Base-by-base conservation (phyloP, 2,329 filamentous ascomycete genomes). In the Colletotrichum gloeosporioides region DNA sequence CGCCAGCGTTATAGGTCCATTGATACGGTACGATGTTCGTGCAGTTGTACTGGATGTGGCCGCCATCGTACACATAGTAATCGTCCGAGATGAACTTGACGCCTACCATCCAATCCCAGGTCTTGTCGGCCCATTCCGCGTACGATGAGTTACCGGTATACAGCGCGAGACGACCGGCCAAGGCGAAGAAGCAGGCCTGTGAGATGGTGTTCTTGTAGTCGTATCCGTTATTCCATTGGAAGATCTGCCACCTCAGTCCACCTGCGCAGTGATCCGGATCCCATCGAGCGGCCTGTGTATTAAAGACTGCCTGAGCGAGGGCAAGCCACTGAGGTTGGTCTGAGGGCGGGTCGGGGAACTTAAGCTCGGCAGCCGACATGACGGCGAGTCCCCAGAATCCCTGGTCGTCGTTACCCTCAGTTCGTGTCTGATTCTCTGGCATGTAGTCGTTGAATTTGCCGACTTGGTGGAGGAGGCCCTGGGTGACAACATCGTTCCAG, bases 201-300 rank as follows among this genome's bases (percentile, higher is more conserved):
- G 91, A 92, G 75, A 93, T 92, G 4, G 91, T 89, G 76, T 93
- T 93, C 81, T 93, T 97, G 89, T 96, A 96, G 80, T 93, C 90
- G 84, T 93, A 98, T 16, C 95, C 96, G 55, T 90, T 92, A 82
- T 98, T 97, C 87, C 95, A 96, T 1, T 91, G 89, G 82, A 94
- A 96, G 64, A 98, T 95, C 85, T 98, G 95, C 95, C 95, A 96
- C 77, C 94, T 91, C 67, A 97, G 83, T 8, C 95, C 95, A 55
- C 95, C 95, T n/a, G 88, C 89, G 79, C 95, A 98, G 68, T 91
- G 86, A 1, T 88, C 84, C 1, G 83, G 87, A 77, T 96, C 94
- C 95, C 95, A 97, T 49, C 95, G 91, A 32, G 88, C 87, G 4
- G 92, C 92, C 81, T 96, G 95, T 3, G 92, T 93, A 83, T 98